Evolutionary conservation across 2,329 filamentous ascomycete genomes (phyloP), one percentile per base, ranked within the genome.

Genomic region (Epichloe gansuensis): DNA sequence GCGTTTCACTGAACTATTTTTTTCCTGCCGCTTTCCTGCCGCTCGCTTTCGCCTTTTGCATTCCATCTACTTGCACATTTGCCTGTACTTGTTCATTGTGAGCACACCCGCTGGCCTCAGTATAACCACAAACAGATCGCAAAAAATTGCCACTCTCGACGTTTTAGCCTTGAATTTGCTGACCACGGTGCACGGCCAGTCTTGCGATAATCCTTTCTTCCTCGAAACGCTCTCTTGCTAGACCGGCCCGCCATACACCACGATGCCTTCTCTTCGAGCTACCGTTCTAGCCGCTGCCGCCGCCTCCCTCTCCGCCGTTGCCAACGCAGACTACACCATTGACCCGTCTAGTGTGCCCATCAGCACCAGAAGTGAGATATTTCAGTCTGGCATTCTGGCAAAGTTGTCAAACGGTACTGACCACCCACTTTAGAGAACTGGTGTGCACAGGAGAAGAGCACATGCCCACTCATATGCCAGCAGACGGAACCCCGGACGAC

Each of bases 381-480:
- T 12, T 2, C n/a, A 17, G 21, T 23, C 11, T n/a, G 39, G 5
- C n/a, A 25, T 25, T 13, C 12, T 6, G 23, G 39, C n/a, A 13
- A 38, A n/a, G 17, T 15, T n/a, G 28, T 35, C 28, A n/a, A 25
- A 28, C 37, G 3, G 52, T n/a, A 23, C 62, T 67, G 54, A 68
- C 8, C 7, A 21, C 51, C 48, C 43, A 3, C 4, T 31, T 12
- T 54, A 83, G 80, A 75, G 54, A 62, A 64, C 11, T 91, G 86
- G 86, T 91, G 86, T 67, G 55, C 66, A 28, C 73, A 75, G 58
- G 81, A 90, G 69, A 71, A 63, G 58, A 73, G 74, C 60, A 75
- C 78, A 51, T 91, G 86, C 70, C 86, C 85, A 12, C 68, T 83
- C 58, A 86, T 91, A 68, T 91, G 86, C 75, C 69, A 80, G 49